These are phyloP conservation scores for Talaromyces sp. DNA, from an alignment of 2,329 filamentous ascomycete genomes.

Conservation along the genomic window DNA sequence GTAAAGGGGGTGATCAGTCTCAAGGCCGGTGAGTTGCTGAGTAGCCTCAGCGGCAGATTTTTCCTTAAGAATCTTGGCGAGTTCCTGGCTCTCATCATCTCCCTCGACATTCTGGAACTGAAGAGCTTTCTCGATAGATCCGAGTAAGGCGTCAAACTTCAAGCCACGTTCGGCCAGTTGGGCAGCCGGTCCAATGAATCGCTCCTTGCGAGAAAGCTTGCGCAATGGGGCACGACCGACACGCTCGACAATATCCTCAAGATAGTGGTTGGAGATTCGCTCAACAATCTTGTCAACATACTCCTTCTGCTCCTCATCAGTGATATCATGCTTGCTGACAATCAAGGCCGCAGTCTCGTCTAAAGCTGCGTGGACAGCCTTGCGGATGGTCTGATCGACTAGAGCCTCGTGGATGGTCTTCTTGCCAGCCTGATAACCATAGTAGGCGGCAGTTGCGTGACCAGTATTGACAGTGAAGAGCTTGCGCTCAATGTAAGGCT, in stretches of 20 bases:
- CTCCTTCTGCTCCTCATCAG: slow-evolving; percentile 68
- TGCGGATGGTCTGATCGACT: slow-evolving; percentile 73
- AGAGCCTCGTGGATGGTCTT: slow-evolving; percentile 86
- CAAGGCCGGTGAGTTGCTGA: slow-evolving; percentile 75
- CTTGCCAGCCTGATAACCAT: slow-evolving; percentile 83
- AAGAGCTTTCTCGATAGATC: slow-evolving; percentile 84
- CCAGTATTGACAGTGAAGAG: slow-evolving; percentile 99
- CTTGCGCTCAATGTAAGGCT: slow-evolving; percentile 98
- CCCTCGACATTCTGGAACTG: slow-evolving; percentile 92
- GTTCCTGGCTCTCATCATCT: slow-evolving; percentile 82
- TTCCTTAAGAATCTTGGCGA: slow-evolving; percentile 79
- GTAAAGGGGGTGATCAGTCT: slow-evolving; percentile 73
- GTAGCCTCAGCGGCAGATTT: slow-evolving; percentile 72
- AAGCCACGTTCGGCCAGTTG: slow-evolving; percentile 80
- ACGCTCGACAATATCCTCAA: slow-evolving; percentile 90
- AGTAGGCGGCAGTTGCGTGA: slow-evolving; percentile 94
- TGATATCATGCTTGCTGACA: slow-evolving; percentile 79
- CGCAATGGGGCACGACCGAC: slow-evolving; percentile 91
- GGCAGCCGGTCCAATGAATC: slow-evolving; percentile 87
- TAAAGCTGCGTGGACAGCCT: slow-evolving; percentile 74
- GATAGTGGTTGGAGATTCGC: slow-evolving; percentile 87
- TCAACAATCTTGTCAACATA: slow-evolving; percentile 91
- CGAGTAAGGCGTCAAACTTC: slow-evolving; percentile 69
- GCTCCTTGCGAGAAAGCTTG: slow-evolving; percentile 92
- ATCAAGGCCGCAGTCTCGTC: slow-evolving; percentile 85